Evolutionary conservation across 2,329 filamentous ascomycete species (phyloP), one percentile per base, ranked within the genome.

Genomic region (Epichloe sibirici): DNA sequence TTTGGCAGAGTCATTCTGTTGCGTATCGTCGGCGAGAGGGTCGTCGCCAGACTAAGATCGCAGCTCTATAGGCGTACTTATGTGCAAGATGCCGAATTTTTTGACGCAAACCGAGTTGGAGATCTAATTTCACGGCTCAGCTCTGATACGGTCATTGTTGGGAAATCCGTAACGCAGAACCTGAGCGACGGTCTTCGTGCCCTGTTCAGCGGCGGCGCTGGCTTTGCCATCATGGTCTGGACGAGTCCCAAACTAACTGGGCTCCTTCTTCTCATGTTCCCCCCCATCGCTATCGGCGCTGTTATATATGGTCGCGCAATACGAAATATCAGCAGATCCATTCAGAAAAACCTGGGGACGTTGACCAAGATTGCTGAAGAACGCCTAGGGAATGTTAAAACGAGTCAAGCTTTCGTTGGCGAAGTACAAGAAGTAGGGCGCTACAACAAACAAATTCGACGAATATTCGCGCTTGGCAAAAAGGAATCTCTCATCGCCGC

Each of bases 321-420:
- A 62, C 81, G 94, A 53, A 94, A 90, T 62, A 73, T 98, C 55
- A 95, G 90, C 66, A 83, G 91, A 48, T 85, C 88, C 59, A 95
- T 97, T 49, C 93, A 98, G 70, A 90, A 89, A 71, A 95, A 94
- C 60, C 72, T 98, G 12, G 93, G 93, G 59, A 87, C 87, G 0
- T 72, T 98, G 59, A 95, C 91, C 38, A 98, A 97, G 71, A 95
- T 98, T 65, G 93, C 93, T 0, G 94, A 98, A 72, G 94, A 98
- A 69, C 83, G 93, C n/a, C 74, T 98, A 23, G 91, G 93, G 52
- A 98, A 97, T 66, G 90, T 98, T 55, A 88, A 90, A 65, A 98
- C 93, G 0, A 94, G 89, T 61, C 93, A 98, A 69, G 90, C 93
- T 13, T 98, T 98, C 66, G 90, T 87, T 25, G 93, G 90, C 48